Evolutionary conservation across 257 asterid genomes (phyloP).

Genomic region (Cruciata laevipes): DNA sequence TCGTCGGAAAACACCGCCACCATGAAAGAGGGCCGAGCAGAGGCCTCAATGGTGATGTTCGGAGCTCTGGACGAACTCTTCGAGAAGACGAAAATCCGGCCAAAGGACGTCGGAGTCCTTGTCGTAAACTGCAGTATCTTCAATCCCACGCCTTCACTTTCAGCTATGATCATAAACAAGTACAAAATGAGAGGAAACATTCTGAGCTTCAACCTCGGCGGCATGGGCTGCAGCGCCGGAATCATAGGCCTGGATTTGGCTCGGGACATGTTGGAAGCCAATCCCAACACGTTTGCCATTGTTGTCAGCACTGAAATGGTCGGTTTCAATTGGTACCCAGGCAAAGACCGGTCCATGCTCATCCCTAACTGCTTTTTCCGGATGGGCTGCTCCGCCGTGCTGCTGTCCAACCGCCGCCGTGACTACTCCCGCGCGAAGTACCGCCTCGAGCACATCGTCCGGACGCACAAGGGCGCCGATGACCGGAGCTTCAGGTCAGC

Average conservation of each 20-base stretch:
- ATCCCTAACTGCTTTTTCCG: constrained; percentile 85
- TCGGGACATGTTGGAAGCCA: constrained; percentile 76
- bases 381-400: constrained; percentile 94
- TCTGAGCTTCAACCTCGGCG: constrained; percentile 80
- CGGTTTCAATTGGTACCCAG: constrained; percentile 86
- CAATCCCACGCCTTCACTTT: constrained; percentile 97
- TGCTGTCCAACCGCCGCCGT: constrained; percentile 84
- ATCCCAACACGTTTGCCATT: constrained; percentile 71
- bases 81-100: constrained; percentile 50
- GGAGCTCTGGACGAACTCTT: constrained; percentile 92
- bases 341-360: constrained; percentile 80
- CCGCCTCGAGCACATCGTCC: constrained; percentile 72
- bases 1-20: constrained; percentile 69
- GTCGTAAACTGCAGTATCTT: constrained; percentile 91
- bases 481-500: constrained; percentile 77
- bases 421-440: constrained; percentile 79
- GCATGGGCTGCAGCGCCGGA: constrained; percentile 97
- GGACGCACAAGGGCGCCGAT: constrained; percentile 95
- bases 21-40: constrained; percentile 90
- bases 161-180: constrained; percentile 93
- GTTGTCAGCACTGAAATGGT: constrained; percentile 96
- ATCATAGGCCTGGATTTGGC: constrained; percentile 76
- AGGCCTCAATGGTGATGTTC: constrained; percentile 77
- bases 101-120: constrained; percentile 77
- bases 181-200: constrained; percentile 90